A percentile compares a stretch with the other conserved stretches of the same genome.
Conservation (phyloP, 192 early-diverging fungal species). For the Backusella sp. region DNA sequence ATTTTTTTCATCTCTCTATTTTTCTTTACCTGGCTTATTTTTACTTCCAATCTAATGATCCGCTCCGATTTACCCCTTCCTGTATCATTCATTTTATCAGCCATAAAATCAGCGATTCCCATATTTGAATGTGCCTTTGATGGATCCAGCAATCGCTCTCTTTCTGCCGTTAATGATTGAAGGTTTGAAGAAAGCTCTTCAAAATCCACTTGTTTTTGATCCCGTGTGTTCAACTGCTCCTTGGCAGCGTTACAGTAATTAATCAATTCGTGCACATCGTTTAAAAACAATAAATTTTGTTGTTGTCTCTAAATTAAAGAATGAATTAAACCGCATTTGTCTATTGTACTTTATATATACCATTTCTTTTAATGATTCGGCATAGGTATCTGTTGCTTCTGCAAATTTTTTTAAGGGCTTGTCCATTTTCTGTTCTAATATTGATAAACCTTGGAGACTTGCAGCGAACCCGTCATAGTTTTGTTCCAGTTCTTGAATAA, state of each 20-base stretch:
- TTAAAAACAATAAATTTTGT: constrained; percentile 69
- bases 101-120: constrained; percentile 71
- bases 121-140: constrained; percentile 22
- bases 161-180: constrained; percentile 63
- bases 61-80: constrained; percentile 79
- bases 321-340: not conserved
- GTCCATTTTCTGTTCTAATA: constrained; percentile 83
- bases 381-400: constrained; percentile 66
- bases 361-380: constrained; percentile 61
- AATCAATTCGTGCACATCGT: constrained; percentile 78
- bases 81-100: constrained; percentile 85
- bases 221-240: constrained; percentile 75
- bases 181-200: constrained; percentile 83
- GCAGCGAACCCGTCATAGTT: constrained; percentile 77
- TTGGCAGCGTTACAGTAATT: constrained; percentile 72
- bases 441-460: constrained; percentile 68
- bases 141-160: constrained; percentile 59
- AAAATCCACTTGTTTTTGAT: constrained; percentile 94
- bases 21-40: constrained; percentile 63
- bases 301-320: constrained; percentile 42
- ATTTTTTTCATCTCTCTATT: constrained; percentile 44
- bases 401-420: constrained; percentile 69
- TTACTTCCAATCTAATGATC: constrained; percentile 70
- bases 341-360: constrained; percentile 40
- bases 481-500: constrained; percentile 57